Conservation (phyloP, 257 asterid species). For the Petunia axillaris region DNA sequence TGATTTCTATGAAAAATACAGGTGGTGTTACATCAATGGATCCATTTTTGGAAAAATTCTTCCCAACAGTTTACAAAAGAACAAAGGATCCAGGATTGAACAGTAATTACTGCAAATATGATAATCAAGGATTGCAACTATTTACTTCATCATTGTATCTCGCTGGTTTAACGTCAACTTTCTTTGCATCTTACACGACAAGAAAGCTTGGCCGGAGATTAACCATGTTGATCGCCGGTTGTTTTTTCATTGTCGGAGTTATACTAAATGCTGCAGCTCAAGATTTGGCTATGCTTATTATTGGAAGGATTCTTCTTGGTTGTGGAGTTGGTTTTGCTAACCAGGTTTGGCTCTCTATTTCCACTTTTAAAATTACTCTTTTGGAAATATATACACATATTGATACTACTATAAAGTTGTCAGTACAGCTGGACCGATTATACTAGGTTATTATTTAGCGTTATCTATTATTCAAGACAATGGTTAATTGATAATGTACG, state of each 20-base stretch:
- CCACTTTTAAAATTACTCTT: background rate
- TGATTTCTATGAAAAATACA: conserved; percentile 27
- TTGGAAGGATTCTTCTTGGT: conserved; percentile 81
- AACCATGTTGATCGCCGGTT: conserved; percentile 83
- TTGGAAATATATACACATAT: background rate
- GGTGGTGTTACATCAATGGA: conserved; percentile 87
- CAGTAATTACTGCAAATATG: conserved; percentile 91
- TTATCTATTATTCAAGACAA: too few species aligned
- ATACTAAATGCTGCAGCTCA: conserved; percentile 70
- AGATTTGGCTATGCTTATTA: conserved; percentile 85
- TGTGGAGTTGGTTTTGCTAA: conserved; percentile 94
- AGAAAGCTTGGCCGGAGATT: conserved; percentile 64
- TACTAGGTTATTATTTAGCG: too few species aligned
- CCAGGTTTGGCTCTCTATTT: conserved; percentile 52
- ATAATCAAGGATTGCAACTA: conserved; percentile 77
- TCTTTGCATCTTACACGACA: conserved; percentile 90
- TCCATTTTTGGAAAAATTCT: conserved; percentile 67
- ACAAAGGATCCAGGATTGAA: conserved; percentile 32
- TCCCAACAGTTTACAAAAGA: conserved; percentile 60
- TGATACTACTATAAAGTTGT: background rate
- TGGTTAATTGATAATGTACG: too few species aligned
- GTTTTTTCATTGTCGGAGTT: conserved; percentile 69
- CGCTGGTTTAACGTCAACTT: conserved; percentile 80
- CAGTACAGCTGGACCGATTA: too few species aligned
- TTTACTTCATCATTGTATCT: conserved; percentile 87